Evolutionary conservation across 345 rosid genomes (phyloP).

Genomic region (Linum trigynum): DNA sequence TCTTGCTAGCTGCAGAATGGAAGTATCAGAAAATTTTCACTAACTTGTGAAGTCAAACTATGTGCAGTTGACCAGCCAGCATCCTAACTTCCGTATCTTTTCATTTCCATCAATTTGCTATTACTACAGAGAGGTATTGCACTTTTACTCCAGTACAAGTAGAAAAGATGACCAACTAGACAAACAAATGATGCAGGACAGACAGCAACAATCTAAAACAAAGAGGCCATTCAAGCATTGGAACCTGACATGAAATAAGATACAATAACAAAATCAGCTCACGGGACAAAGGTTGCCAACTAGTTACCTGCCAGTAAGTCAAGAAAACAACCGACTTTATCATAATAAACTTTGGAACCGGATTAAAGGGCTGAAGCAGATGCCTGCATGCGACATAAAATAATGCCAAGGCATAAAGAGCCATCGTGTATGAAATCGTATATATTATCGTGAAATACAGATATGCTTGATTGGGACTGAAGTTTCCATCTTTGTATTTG

Average conservation of each 20-base stretch:
- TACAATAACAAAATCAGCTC: background rate
- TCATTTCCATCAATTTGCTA: no score
- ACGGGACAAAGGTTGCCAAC: background rate
- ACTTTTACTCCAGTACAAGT: background rate
- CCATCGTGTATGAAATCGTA: conserved; percentile 79
- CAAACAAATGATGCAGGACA: background rate
- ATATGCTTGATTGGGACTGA: conserved; percentile 78
- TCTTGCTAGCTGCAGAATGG: no score
- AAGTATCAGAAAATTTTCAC: no score
- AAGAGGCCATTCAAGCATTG: background rate
- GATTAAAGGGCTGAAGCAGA: conserved; percentile 97
- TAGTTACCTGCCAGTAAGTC: conserved; percentile 94
- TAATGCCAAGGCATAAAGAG: conserved; percentile 77
- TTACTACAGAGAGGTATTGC: no score
- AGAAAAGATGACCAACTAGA: background rate
- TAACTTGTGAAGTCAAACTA: no score
- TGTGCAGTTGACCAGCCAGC: no score
- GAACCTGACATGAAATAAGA: background rate
- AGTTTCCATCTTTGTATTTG: conserved; percentile 92
- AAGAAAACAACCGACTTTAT: conserved; percentile 94
- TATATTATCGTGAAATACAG: conserved; percentile 89
- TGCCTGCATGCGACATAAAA: conserved; percentile 96
- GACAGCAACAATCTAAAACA: background rate
- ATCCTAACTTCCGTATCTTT: no score
- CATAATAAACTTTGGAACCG: conserved; percentile 90